These are phyloP conservation scores for Ophiostoma tasmaniense DNA, from an alignment of 2,329 filamentous ascomycete species.

Conservation along the genomic window DNA sequence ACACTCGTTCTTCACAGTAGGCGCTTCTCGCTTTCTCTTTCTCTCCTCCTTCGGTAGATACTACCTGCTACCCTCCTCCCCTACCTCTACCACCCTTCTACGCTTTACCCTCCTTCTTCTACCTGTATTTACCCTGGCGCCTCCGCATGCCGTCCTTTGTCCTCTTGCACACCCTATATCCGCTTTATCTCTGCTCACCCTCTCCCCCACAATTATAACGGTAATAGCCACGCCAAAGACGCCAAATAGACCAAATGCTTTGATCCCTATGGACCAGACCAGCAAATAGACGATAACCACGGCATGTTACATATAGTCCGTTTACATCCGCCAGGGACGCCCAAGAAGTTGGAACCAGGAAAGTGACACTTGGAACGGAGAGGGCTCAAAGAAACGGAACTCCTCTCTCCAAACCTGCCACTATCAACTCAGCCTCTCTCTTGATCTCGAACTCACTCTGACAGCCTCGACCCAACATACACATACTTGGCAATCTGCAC, in stretches of 20 bases:
- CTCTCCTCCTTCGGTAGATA: neutral
- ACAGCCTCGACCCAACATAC: neutral
- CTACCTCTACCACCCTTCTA: neutral
- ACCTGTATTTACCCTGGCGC: neutral
- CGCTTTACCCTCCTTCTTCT: neutral
- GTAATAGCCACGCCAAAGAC: neutral
- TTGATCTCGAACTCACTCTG: neutral
- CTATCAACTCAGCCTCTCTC: neutral
- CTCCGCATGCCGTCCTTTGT: constrained; percentile 10
- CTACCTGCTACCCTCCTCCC: neutral
- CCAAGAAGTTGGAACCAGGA: neutral
- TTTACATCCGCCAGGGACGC: constrained; percentile 3
- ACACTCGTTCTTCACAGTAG: neutral
- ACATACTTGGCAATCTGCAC: neutral
- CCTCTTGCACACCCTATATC: neutral
- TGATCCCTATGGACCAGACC: too few species aligned
- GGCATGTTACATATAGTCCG: constrained; percentile 2
- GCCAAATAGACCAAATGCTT: too few species aligned
- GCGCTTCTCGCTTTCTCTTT: neutral
- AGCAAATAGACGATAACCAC: neutral
- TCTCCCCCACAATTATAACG: constrained; percentile 8
- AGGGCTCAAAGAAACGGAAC: too few species aligned
- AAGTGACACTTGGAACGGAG: neutral
- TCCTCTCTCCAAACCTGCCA: neutral
- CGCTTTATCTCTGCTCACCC: constrained; percentile 8